Evolutionary conservation across 768 basidiomycete species (phyloP).

Genomic region (Agaricus blazei): DNA sequence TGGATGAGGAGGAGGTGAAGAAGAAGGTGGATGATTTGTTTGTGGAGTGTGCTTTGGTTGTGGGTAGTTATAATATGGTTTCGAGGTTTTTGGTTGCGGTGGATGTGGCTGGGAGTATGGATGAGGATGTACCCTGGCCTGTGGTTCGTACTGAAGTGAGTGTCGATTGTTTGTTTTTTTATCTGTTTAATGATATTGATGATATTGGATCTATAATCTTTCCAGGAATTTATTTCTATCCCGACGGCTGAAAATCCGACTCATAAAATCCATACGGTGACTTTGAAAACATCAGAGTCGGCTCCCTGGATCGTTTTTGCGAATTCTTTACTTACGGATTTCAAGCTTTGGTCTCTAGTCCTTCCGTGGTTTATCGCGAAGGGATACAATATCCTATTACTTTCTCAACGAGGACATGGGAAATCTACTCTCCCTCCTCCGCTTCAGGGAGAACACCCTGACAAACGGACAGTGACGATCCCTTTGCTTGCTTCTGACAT

Average conservation of each 20-base stretch:
- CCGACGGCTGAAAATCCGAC: constrained; percentile 22
- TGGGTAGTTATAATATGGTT: constrained; percentile 63
- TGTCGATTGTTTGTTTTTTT: not conserved
- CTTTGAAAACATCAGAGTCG: constrained; percentile 30
- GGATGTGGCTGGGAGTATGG: constrained; percentile 52
- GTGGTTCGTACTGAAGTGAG: constrained; percentile 39
- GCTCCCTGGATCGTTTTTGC: constrained; percentile 48
- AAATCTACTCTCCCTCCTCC: constrained; percentile 29
- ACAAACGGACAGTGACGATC: constrained; percentile 30
- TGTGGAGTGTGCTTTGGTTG: constrained; percentile 49
- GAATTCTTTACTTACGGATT: constrained; percentile 46
- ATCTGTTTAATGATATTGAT: not conserved
- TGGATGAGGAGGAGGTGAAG: constrained; percentile 18
- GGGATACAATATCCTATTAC: constrained; percentile 43
- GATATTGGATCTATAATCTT: not conserved
- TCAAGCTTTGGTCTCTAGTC: constrained; percentile 42
- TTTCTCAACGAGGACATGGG: constrained; percentile 51
- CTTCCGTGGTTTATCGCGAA: constrained; percentile 32
- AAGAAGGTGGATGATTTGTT: constrained; percentile 37
- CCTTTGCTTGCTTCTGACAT: constrained; percentile 43
- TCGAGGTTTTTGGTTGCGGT: constrained; percentile 59
- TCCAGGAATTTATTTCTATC: constrained; percentile 35
- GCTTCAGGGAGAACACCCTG: not conserved
- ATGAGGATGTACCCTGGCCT: constrained; percentile 45
- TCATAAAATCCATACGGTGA: constrained; percentile 37